Evolutionary conservation across 2,329 filamentous ascomycete species (phyloP), one percentile per base, ranked within the genome.

Genomic region (Cadophora sp.): DNA sequence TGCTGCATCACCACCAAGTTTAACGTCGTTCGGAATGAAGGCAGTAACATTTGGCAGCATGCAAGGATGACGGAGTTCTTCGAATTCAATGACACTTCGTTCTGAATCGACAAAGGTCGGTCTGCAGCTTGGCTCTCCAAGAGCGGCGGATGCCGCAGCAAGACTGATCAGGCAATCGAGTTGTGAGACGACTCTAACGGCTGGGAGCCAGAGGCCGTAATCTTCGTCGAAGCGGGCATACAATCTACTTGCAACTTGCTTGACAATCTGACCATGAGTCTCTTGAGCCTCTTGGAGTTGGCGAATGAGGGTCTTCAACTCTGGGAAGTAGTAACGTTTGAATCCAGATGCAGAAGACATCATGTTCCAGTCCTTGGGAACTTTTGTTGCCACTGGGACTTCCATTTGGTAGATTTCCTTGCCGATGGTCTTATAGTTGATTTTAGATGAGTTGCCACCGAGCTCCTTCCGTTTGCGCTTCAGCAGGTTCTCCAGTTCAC

Each of bases 381-480:
- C 81, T 66, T 96, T 97, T 75, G 92, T 83, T 0, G 82, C 81
- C 79, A 96, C 97, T 0, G 96, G 95, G 0, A 93, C 91, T 78
- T 99, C 96, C 13, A 99, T 84, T 79, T 99, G 95, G 80, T 97
- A 98, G 62, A 99, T 93, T 76, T 99, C 96, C 78, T 99, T 99
- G 68, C 96, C 96, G 8, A 96, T 91, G 76, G 98, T 93, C 33
- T 89, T 89, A 73, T 89, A 96, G 76, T 89, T 89, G 69, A 95
- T 85, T 0, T 74, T 75, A 18, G 53, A 43, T 86, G 85, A 71
- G 16, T 86, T 91, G 66, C 90, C 93, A 68, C 91, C 92, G 4
- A 97, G 83, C 51, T 94, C 87, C 41, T 86, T 85, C 69, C 92
- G 91, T 71, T 91, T 90, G 73, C 87, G 84, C 61, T 88, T 88